These are phyloP conservation scores for Raffaelea arxii DNA, from an alignment of 2,329 filamentous ascomycete species.

Conservation along the genomic window DNA sequence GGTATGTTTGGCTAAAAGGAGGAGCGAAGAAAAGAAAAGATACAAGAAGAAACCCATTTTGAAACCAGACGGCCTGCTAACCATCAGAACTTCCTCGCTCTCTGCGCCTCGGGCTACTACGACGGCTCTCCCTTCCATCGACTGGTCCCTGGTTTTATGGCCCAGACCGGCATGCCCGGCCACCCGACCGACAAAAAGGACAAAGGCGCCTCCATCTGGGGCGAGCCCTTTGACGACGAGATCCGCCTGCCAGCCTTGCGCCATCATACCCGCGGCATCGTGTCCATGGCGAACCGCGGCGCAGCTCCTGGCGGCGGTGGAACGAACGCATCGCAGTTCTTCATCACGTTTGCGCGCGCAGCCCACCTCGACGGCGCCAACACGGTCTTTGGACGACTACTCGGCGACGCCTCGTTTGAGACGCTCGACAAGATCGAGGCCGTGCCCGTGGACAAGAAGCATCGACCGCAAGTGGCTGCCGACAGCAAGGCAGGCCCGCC, in stretches of 20 bases:
- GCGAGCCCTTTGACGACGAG: slow-evolving; percentile 68
- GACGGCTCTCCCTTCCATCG: slow-evolving; percentile 68
- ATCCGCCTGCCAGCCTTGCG: slow-evolving; percentile 55
- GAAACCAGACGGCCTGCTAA: too few relatives aligned
- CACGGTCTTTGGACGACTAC: slow-evolving; percentile 70
- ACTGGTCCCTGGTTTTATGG: slow-evolving; percentile 72
- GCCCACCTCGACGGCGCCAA: slow-evolving; percentile 77
- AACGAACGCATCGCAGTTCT: slow-evolving; percentile 75
- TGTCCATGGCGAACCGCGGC: slow-evolving; percentile 74
- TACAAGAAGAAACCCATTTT: too few relatives aligned
- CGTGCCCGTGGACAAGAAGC: slow-evolving; percentile 69
- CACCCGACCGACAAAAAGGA: slow-evolving; percentile 33
- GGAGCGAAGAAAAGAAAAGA: too few relatives aligned
- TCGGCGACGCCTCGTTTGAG: slow-evolving; percentile 52
- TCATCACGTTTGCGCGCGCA: slow-evolving; percentile 67
- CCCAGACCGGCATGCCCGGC: slow-evolving; percentile 58
- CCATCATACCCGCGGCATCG: slow-evolving; percentile 58
- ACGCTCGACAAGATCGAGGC: slow-evolving; percentile 64
- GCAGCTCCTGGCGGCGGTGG: slow-evolving; percentile 16
- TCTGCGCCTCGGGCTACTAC: slow-evolving; percentile 74
- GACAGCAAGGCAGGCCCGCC: background rate
- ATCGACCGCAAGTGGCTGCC: slow-evolving; percentile 46
- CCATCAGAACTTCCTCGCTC: slow-evolving; percentile 83
- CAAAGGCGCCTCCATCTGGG: slow-evolving; percentile 61
- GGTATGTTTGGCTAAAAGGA: slow-evolving; percentile 36